Percentiles rank a stretch among this genome's conserved stretches.
These are phyloP conservation scores for Podaxis carcinomalis DNA, from an alignment of 768 basidiomycete genomes.

Conservation along the genomic window DNA sequence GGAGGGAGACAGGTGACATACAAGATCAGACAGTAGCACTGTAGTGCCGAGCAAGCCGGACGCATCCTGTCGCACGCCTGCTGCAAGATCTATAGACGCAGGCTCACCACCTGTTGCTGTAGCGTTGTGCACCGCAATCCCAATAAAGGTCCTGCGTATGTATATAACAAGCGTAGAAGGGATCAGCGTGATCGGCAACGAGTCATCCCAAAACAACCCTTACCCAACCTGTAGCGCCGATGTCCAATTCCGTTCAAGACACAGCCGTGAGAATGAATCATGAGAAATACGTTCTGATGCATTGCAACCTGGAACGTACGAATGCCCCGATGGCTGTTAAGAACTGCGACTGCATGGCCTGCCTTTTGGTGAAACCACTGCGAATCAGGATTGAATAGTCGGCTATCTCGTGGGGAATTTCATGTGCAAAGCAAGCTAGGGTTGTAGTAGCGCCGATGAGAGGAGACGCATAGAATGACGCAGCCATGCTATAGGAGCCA, in stretches of 20 bases:
- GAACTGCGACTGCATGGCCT: constrained; percentile 94
- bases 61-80: constrained; percentile 73
- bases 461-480: constrained; percentile 95
- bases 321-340: constrained; percentile 90
- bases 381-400: constrained; percentile 92
- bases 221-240: constrained; percentile 34
- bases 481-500: constrained; percentile 65
- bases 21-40: constrained; percentile 73
- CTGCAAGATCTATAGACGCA: constrained; percentile 58
- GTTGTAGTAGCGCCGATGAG: constrained; percentile 92
- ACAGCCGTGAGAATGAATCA: constrained; percentile 18
- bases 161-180: constrained; percentile 9
- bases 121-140: constrained; percentile 78
- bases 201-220: constrained; percentile 21
- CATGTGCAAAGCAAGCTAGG: constrained; percentile 92
- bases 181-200: constrained; percentile 14
- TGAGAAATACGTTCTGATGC: constrained; percentile 15
- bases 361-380: constrained; percentile 84
- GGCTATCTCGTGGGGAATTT: constrained; percentile 96
- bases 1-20: constrained; percentile 33
- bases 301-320: constrained; percentile 42
- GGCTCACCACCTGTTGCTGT: constrained; percentile 45
- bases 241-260: neutral
- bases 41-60: constrained; percentile 82
- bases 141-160: constrained; percentile 71